Percentiles rank a stretch among this genome's conserved stretches.
These are phyloP conservation scores for Dalechampia spathulata DNA, from an alignment of 441 rosid species.

Conservation along the genomic window DNA sequence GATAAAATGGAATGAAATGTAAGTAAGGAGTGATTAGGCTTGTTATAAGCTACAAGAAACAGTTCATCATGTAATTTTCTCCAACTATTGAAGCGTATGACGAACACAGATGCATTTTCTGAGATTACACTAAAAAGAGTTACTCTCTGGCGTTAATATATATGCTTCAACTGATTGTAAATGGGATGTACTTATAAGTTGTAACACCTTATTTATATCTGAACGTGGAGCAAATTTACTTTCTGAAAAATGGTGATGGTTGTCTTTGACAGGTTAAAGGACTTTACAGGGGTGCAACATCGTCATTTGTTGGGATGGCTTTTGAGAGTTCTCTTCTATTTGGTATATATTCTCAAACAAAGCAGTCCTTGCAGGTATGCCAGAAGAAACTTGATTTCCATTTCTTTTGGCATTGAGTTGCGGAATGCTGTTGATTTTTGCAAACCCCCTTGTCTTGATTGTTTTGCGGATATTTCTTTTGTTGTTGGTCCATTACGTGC, in stretches of 20 bases:
- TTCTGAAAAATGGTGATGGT: not conserved
- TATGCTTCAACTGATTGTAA: not conserved
- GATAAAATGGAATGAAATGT: not conserved
- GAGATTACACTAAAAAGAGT: not conserved
- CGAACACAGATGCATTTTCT: not conserved
- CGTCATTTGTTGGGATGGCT: constrained; percentile 83
- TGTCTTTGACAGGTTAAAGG: constrained; percentile 63
- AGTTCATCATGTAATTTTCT: not conserved
- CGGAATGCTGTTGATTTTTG: constrained; percentile 6
- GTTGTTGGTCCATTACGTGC: not conserved
- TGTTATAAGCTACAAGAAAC: not conserved
- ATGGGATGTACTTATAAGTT: not conserved
- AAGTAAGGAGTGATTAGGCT: not conserved
- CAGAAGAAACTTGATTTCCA: constrained; percentile 9
- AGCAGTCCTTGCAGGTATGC: constrained; percentile 64
- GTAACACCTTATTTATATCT: not conserved
- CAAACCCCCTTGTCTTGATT: not conserved
- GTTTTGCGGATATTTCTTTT: not conserved
- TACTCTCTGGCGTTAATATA: not conserved
- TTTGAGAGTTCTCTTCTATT: constrained; percentile 86
- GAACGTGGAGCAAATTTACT: not conserved
- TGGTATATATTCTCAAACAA: constrained; percentile 83
- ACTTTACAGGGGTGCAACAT: constrained; percentile 81
- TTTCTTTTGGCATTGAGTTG: not conserved
- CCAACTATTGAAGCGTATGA: not conserved